Base-by-base conservation (phyloP, 2,329 filamentous ascomycete genomes). In the Domatiomyces catenatus region DNA sequence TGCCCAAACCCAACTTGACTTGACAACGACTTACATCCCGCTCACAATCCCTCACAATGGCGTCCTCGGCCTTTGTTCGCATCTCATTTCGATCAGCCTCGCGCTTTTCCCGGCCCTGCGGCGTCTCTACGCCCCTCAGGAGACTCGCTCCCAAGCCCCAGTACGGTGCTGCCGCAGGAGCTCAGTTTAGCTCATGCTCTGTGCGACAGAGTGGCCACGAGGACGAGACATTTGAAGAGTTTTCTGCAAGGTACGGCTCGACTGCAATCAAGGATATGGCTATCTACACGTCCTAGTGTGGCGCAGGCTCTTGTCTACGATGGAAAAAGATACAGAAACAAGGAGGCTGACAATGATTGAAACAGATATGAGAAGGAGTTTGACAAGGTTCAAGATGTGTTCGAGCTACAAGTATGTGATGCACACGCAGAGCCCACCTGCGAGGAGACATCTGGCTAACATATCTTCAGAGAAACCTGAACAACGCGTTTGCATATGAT, bases 401-500 rank as follows among this genome's bases (percentile, higher is more conserved):
- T 98, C 71, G 92, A 98, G 82, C 87, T 98, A 67, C 89, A 95
- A 87, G 89, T 94, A 81, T 67, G 77, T 54, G 8, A n/a, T 32
- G 2, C 32, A 12, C 10, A 8, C 42, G 42, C 43, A 8, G 20
- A 32, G 12, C 15, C 5, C 8, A 3, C 22, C 6, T 47, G 17
- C 19, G 26, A 24, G 19, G 46, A 28, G 15, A 10, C 18, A 18
- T 15, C 12, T 12, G 1, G 15, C 12, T 39, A 26, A 48, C 28
- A 32, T 28, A 24, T 17, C 18, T 18, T 15, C 66, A 88, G 79
- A 86, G 88, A 71, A 94, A 94, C 76, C 78, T 94, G 67, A 98
- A 98, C 83, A 98, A 98, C 76, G 90, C 88, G 69, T 98, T 98
- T 74, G 92, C 92, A 67, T 98, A 98, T 83, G 92, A 98, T 82